phyloP scores from a whole-genome alignment of 2,329 filamentous ascomycete genomes.

The Penicillium sp. region DNA sequence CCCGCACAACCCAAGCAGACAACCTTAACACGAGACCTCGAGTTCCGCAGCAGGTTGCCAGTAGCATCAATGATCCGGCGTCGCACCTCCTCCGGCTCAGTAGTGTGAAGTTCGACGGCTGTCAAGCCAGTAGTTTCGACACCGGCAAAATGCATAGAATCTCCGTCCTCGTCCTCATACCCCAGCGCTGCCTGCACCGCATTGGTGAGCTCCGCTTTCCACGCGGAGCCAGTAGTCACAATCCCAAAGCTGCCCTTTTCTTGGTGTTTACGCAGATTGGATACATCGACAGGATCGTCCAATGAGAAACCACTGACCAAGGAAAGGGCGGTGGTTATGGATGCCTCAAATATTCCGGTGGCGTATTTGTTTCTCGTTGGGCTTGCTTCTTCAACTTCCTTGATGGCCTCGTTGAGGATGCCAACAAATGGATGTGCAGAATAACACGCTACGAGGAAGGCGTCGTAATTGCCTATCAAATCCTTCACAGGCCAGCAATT shows the following conservation, averaged over 20 bases:
- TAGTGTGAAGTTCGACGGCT: constrained; percentile 73
- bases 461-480: constrained; percentile 53
- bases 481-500: constrained; percentile 58
- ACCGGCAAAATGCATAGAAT: constrained; percentile 62
- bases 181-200: constrained; percentile 66
- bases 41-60: constrained; percentile 56
- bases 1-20: constrained; percentile 86
- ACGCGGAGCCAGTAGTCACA: constrained; percentile 79
- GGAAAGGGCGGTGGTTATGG: constrained; percentile 62
- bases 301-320: constrained; percentile 44
- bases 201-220: constrained; percentile 67
- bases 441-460: constrained; percentile 84
- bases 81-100: constrained; percentile 60
- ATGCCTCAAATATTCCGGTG: constrained; percentile 84
- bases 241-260: constrained; percentile 65
- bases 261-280: constrained; percentile 38
- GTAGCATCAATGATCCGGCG: constrained; percentile 67
- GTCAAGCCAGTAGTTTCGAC: constrained; percentile 78
- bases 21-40: constrained; percentile 53
- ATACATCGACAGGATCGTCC: constrained; percentile 12
- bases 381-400: constrained; percentile 19
- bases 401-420: constrained; percentile 50
- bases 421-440: constrained; percentile 75
- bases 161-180: constrained; percentile 28
- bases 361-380: constrained; percentile 51